These are phyloP conservation scores for Diplodia sapinea DNA, from an alignment of 2,329 filamentous ascomycete species.

Conservation along the genomic window DNA sequence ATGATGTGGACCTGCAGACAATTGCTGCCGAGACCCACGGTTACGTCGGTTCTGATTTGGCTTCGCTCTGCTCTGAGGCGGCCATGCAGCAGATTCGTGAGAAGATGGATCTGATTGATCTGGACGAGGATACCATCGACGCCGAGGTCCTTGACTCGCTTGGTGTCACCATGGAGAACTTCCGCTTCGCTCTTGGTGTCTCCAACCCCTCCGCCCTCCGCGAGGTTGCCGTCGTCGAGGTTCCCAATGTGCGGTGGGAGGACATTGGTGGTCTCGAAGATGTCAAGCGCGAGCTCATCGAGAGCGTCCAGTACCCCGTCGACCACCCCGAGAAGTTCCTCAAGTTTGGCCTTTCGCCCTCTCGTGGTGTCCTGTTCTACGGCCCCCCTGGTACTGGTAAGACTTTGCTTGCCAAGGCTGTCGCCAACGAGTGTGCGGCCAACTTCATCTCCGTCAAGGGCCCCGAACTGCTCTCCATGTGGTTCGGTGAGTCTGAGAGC, in stretches of 20 bases:
- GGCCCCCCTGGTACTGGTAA: slow-evolving; percentile 99
- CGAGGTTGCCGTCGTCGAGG: slow-evolving; percentile 98
- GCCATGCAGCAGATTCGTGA: slow-evolving; percentile 99
- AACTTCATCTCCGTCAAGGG: slow-evolving; percentile 99
- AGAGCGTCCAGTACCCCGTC: slow-evolving; percentile 98
- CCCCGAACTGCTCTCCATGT: slow-evolving; percentile 98
- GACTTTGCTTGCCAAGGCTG: slow-evolving; percentile 98
- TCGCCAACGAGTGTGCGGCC: slow-evolving; percentile 98
- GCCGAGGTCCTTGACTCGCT: slow-evolving; percentile 97
- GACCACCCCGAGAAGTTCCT: slow-evolving; percentile 99
- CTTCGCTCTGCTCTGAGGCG: slow-evolving; percentile 96
- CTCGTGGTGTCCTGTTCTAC: slow-evolving; percentile 97
- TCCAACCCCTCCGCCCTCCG: slow-evolving; percentile 98
- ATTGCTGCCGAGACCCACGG: slow-evolving; percentile 98
- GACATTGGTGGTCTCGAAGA: slow-evolving; percentile 98
- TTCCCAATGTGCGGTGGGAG: slow-evolving; percentile 99
- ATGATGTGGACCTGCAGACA: slow-evolving; percentile 95
- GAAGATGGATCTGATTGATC: slow-evolving; percentile 99
- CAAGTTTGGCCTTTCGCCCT: slow-evolving; percentile 98
- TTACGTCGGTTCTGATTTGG: slow-evolving; percentile 98
- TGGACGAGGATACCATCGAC: slow-evolving; percentile 98
- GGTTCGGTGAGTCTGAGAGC: slow-evolving; percentile 99
- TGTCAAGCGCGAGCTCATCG: slow-evolving; percentile 99
- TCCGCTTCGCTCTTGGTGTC: slow-evolving; percentile 96
- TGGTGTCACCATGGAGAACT: slow-evolving; percentile 99